Evolutionary conservation across 805 yeast genomes (phyloP), one percentile per base, ranked within the genome.

Genomic region (Saccharomycopsis sp.): DNA sequence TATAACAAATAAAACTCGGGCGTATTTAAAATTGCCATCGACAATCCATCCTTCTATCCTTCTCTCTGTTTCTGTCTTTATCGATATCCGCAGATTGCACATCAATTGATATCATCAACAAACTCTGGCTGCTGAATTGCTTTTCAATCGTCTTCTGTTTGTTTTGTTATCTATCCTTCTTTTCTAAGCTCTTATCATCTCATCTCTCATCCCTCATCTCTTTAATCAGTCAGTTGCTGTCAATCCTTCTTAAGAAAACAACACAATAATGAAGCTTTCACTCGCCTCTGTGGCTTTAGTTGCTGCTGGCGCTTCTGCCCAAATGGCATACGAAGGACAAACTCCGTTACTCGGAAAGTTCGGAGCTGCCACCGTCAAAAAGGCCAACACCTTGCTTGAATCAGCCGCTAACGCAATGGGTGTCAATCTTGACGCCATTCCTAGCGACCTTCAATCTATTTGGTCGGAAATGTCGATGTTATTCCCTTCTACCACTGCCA

Each of bases 401-500:
- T 71, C 80, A 57, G 84, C 84, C 56, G 74, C 85, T 19, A 73
- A 74, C 47, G 78, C 78, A 34, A 69, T 83, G 65, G 78, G 80
- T 57, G 76, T 81, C 62, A 81, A 85, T 2, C 58, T 78, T 29
- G 82, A 78, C 29, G 63, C 74, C 15, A 64, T 85, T 52, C 74
- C 86, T 17, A 67, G 72, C 2, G 83, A 78, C 12, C 70, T 85
- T 54, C 78, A 80, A 67, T 61, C 68, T 24, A 67, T 79, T 35
- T 86, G 92, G 92, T 66, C 79, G 25, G 90, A 86, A 47, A 80
- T 86, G 83, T 73, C 85, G 44, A 58, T 76, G 65, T 71, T 74
- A 55, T 86, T 79, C 72, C 92, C 92, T 23, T 73, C 77, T n/a
- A 75, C 82, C 24, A 70, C 83, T 19, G 65, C 75, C 22, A 72